A percentile compares a stretch with the other conserved stretches of the same genome.
These are phyloP conservation scores for Xerocomellus dryophilus DNA, from an alignment of 768 basidiomycete species.

Conservation along the genomic window DNA sequence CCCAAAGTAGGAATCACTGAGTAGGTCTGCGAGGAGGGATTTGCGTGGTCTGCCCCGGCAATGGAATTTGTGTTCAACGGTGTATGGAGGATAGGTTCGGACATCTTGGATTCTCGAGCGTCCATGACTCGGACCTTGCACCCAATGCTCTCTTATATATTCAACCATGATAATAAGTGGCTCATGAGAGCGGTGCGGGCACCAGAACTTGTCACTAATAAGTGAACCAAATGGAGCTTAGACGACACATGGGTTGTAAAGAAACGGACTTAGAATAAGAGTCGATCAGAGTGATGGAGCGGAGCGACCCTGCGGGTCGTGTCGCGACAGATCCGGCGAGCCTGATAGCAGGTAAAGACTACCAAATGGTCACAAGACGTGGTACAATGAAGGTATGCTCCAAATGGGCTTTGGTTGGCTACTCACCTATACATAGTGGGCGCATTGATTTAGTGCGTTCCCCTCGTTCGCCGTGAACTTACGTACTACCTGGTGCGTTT, in stretches of 20 bases:
- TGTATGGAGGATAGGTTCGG: background rate
- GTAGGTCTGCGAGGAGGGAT: background rate
- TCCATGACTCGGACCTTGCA: background rate
- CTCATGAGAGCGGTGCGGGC: too few species aligned
- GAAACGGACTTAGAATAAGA: too few species aligned
- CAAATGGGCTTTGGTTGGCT: slow-evolving; percentile 73
- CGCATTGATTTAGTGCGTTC: slow-evolving; percentile 76
- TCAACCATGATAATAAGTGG: background rate
- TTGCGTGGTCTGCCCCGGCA: background rate
- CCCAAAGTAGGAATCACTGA: background rate
- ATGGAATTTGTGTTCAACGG: background rate
- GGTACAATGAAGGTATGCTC: slow-evolving; percentile 52
- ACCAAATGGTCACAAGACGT: slow-evolving; percentile 61
- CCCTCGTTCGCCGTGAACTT: slow-evolving; percentile 18
- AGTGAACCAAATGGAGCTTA: too few species aligned
- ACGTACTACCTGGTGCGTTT: too few species aligned
- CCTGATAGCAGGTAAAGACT: too few species aligned
- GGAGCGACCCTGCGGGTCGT: too few species aligned
- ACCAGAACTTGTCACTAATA: too few species aligned
- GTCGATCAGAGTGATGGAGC: too few species aligned
- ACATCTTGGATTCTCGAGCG: background rate
- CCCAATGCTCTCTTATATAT: background rate
- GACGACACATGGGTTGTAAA: too few species aligned
- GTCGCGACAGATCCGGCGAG: too few species aligned
- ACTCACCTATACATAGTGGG: slow-evolving; percentile 70